Conservation (phyloP, 2,329 filamentous ascomycete genomes). For the Pseudogymnoascus sp. region DNA sequence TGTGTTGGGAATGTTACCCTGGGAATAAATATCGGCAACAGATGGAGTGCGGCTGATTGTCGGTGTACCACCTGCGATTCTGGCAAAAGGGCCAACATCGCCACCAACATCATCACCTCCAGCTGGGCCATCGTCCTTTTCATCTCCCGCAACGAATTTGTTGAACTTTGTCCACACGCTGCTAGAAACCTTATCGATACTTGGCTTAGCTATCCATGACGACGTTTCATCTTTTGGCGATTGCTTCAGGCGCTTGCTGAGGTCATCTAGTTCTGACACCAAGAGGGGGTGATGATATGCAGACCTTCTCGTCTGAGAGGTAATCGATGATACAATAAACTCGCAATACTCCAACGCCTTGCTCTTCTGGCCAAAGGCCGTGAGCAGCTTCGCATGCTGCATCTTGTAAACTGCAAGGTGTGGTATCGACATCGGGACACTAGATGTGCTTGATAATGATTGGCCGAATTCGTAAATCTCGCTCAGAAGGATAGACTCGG, state of each 20-base stretch:
- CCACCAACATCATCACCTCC: slow-evolving; percentile 44
- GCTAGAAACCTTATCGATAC: slow-evolving; percentile 89
- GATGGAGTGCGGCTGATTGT: slow-evolving; percentile 69
- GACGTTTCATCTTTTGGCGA: slow-evolving; percentile 72
- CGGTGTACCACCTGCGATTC: slow-evolving; percentile 67
- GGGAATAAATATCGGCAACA: slow-evolving; percentile 57
- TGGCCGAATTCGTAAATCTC: slow-evolving; percentile 91
- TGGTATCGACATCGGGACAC: slow-evolving; percentile 53
- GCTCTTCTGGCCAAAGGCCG: slow-evolving; percentile 71
- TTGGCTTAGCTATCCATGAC: slow-evolving; percentile 91
- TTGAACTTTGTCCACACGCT: slow-evolving; percentile 90
- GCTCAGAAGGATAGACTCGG: slow-evolving; percentile 84
- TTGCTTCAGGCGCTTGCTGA: slow-evolving; percentile 74
- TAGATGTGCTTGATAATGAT: slow-evolving; percentile 55
- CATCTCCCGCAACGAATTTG: slow-evolving; percentile 91
- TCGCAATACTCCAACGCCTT: slow-evolving; percentile 93
- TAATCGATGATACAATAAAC: slow-evolving; percentile 65
- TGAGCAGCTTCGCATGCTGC: slow-evolving; percentile 73
- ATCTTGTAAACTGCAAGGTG: slow-evolving; percentile 89
- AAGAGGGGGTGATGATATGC: slow-evolving; percentile 76
- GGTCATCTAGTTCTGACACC: slow-evolving; percentile 70
- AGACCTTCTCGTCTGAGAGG: slow-evolving; percentile 72
- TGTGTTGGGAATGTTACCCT: slow-evolving; percentile 22
- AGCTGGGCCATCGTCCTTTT: slow-evolving; percentile 56
- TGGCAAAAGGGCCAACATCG: slow-evolving; percentile 72